Evolutionary conservation across 768 basidiomycete genomes (phyloP).

Genomic region (Terana coerulea): DNA sequence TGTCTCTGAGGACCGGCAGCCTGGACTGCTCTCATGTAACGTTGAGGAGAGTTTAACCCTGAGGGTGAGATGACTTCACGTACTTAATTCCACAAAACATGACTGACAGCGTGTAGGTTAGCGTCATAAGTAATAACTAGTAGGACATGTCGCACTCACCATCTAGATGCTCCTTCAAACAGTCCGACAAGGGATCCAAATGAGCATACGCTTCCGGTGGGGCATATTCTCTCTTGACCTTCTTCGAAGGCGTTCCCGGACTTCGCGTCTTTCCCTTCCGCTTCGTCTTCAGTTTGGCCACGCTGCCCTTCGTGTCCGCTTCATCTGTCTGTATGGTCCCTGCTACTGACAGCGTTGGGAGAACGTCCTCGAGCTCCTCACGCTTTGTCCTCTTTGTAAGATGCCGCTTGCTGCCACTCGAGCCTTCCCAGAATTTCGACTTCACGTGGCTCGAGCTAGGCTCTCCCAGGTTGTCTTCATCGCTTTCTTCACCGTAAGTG

Average conservation of each 20-base stretch:
- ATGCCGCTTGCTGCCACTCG: no score
- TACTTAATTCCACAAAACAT: slow-evolving; percentile 87
- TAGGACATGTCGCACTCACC: slow-evolving; percentile 34
- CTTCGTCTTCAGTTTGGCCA: no score
- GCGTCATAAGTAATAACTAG: neutral
- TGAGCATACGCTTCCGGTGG: slow-evolving; percentile 51
- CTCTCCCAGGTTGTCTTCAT: neutral
- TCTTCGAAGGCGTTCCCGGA: slow-evolving; percentile 8
- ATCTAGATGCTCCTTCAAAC: slow-evolving; percentile 50
- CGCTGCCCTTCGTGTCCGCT: no score
- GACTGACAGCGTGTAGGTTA: slow-evolving; percentile 37
- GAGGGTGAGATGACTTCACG: neutral
- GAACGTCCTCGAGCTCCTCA: neutral
- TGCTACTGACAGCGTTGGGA: neutral
- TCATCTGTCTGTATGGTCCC: neutral
- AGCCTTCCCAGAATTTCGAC: no score
- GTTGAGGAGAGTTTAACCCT: neutral
- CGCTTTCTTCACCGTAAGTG: neutral
- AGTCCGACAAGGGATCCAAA: slow-evolving; percentile 48
- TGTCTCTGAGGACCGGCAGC: slow-evolving; percentile 57
- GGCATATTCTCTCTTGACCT: slow-evolving; percentile 41
- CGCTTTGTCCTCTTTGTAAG: no score
- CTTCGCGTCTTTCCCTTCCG: neutral
- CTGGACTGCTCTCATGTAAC: slow-evolving; percentile 49
- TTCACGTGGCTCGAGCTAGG: no score